Conservation (phyloP, 495 filamentous ascomycete species). For the Letharia lupina region DNA sequence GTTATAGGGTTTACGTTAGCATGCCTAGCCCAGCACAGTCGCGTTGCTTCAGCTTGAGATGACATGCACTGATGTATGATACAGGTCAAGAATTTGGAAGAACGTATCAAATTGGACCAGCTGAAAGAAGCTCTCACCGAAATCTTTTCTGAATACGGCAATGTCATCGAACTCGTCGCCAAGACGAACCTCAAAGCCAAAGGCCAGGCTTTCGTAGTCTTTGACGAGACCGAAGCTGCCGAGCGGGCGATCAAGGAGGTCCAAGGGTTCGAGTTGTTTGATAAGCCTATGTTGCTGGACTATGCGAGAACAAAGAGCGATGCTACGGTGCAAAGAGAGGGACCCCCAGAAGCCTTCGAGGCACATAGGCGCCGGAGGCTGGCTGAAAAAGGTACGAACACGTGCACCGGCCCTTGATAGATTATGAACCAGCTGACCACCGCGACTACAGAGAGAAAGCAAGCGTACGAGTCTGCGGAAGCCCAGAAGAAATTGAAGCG, state of each 20-base stretch:
- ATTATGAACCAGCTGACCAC: not conserved
- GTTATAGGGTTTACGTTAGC: slow-evolving; percentile 24
- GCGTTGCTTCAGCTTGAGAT: not conserved
- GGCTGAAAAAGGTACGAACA: slow-evolving; percentile 75
- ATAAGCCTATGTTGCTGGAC: slow-evolving; percentile 82
- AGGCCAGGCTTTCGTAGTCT: slow-evolving; percentile 95
- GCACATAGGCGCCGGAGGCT: slow-evolving; percentile 74
- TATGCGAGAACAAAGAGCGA: slow-evolving; percentile 83
- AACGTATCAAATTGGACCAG: slow-evolving; percentile 74
- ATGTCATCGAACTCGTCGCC: slow-evolving; percentile 81
- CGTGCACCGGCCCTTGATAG: not conserved
- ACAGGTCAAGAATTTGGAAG: slow-evolving; percentile 85
- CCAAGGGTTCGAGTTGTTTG: slow-evolving; percentile 90
- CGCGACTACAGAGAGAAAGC: slow-evolving; percentile 69
- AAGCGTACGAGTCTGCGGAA: slow-evolving; percentile 76
- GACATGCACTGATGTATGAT: slow-evolving; percentile 1
- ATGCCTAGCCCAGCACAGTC: not conserved
- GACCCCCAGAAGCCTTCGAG: slow-evolving; percentile 76
- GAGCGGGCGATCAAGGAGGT: slow-evolving; percentile 76
- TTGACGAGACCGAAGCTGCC: slow-evolving; percentile 68
- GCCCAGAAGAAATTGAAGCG: slow-evolving; percentile 77
- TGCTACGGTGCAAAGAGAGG: slow-evolving; percentile 66
- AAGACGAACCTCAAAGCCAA: slow-evolving; percentile 89
- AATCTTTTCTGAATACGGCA: slow-evolving; percentile 88
- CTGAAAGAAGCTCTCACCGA: slow-evolving; percentile 65